Percentiles rank a stretch among this genome's conserved stretches.
Conservation (phyloP, 441 rosid species). For the Sinapis alba region DNA sequence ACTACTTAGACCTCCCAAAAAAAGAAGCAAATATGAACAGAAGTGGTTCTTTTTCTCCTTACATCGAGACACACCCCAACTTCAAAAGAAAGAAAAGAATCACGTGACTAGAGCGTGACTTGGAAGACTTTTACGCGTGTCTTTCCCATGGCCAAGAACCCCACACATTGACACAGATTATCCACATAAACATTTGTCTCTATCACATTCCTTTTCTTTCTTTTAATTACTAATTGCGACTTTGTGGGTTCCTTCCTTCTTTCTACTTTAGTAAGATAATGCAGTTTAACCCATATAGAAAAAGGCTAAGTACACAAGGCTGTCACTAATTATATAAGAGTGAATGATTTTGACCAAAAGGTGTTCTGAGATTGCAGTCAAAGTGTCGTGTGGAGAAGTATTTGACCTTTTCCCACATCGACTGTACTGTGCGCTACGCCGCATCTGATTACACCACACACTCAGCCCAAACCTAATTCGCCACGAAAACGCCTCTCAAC, state of each 20-base stretch:
- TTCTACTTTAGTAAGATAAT: conserved; percentile 17
- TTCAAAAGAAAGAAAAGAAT: conserved; percentile 24
- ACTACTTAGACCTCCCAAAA: conserved; percentile 24
- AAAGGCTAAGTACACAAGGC: conserved; percentile 9
- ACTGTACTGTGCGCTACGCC: conserved; percentile 22
- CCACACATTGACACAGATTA: conserved; percentile 32
- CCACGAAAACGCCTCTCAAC: conserved; percentile 43
- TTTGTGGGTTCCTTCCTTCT: not conserved
- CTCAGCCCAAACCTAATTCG: conserved; percentile 38
- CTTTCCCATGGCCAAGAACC: conserved; percentile 19
- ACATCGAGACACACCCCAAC: conserved; percentile 24
- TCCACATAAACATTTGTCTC: conserved; percentile 35
- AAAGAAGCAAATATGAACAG: conserved; percentile 21
- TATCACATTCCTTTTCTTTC: conserved; percentile 14
- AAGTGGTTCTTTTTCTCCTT: conserved; percentile 27
- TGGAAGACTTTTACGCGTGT: conserved; percentile 19
- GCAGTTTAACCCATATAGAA: not conserved
- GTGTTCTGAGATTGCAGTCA: conserved; percentile 20
- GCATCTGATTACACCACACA: conserved; percentile 34
- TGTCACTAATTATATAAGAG: not conserved
- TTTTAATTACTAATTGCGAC: not conserved
- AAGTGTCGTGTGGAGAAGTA: conserved; percentile 16
- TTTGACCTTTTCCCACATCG: conserved; percentile 28
- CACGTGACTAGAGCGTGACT: conserved; percentile 43
- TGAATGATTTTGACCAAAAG: conserved; percentile 27